phyloP scores from a whole-genome alignment of 441 rosid species.

The Melastoma candidum region DNA sequence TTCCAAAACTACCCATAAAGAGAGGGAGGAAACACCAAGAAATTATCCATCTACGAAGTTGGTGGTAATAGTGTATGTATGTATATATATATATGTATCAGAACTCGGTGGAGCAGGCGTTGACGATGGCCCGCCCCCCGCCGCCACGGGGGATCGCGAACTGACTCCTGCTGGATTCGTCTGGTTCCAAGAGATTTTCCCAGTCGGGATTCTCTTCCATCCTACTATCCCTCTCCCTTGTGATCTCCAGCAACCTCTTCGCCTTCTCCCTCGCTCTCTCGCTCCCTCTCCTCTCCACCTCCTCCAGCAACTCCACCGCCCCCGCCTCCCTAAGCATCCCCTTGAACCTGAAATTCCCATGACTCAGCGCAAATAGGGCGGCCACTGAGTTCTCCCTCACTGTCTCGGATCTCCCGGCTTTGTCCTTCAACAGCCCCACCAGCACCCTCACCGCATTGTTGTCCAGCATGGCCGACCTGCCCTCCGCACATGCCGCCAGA shows the following conservation, averaged over 20 bases:
- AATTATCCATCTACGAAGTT: too few species aligned
- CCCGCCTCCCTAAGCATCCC: constrained; percentile 47
- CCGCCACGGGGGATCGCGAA: neutral
- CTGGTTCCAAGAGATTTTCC: constrained; percentile 3
- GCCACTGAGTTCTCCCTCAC: constrained; percentile 51
- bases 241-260: constrained; percentile 30
- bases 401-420: constrained; percentile 7
- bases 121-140: neutral
- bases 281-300: constrained; percentile 37
- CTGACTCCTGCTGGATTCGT: constrained; percentile 5
- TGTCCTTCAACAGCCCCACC: constrained; percentile 10
- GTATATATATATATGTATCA: neutral
- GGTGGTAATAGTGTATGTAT: too few species aligned
- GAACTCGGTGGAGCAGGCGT: constrained; percentile 2
- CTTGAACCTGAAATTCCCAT: constrained; percentile 51
- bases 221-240: constrained; percentile 31
- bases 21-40: too few species aligned
- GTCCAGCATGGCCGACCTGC: constrained; percentile 11
- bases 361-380: constrained; percentile 39
- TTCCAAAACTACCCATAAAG: too few species aligned
- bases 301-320: constrained; percentile 33
- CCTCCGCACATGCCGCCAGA: constrained; percentile 13
- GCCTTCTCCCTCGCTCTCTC: constrained; percentile 47
- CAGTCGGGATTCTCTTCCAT: constrained; percentile 24
- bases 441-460: constrained; percentile 11